phyloP scores from a whole-genome alignment of 1,284 basidiomycete genomes.

The Singerocomus inundabilis region DNA sequence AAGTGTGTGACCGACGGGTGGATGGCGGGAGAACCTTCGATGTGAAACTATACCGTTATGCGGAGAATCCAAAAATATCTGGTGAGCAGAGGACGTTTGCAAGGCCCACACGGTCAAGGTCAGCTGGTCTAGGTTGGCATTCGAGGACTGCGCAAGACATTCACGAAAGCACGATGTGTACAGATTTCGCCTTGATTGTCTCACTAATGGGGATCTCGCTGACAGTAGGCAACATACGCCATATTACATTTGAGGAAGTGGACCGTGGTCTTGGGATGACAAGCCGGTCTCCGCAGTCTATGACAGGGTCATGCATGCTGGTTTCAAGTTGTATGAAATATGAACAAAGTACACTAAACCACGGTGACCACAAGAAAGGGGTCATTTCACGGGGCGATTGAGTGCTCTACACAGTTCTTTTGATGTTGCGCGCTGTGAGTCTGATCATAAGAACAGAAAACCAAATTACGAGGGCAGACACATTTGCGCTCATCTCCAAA shows the following conservation, averaged over 20 bases:
- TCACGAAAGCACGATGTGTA: not conserved
- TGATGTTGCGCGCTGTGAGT: conserved; percentile 2
- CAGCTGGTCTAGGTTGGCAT: not conserved
- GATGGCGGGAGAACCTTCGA: conserved; percentile 1
- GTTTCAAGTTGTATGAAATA: not conserved
- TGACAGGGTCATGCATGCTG: not conserved
- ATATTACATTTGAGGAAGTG: not conserved
- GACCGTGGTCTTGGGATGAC: not conserved
- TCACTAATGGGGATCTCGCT: not conserved
- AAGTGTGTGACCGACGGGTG: not conserved
- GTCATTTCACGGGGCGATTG: not conserved
- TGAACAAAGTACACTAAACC: not conserved
- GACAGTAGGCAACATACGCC: not conserved
- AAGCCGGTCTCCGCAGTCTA: not conserved
- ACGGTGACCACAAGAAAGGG: not conserved
- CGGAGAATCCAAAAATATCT: not conserved
- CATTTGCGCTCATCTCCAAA: not conserved
- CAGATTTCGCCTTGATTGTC: not conserved
- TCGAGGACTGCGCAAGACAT: not conserved
- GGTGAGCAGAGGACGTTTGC: not conserved
- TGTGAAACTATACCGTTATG: not conserved
- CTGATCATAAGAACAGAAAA: conserved; percentile 14
- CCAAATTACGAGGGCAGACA: conserved; percentile 4
- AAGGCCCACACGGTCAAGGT: not conserved
- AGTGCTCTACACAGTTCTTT: conserved; percentile 1